Evolutionary conservation across 352 stramenopile genomes (phyloP).

Genomic region (Phytophthora multivora): DNA sequence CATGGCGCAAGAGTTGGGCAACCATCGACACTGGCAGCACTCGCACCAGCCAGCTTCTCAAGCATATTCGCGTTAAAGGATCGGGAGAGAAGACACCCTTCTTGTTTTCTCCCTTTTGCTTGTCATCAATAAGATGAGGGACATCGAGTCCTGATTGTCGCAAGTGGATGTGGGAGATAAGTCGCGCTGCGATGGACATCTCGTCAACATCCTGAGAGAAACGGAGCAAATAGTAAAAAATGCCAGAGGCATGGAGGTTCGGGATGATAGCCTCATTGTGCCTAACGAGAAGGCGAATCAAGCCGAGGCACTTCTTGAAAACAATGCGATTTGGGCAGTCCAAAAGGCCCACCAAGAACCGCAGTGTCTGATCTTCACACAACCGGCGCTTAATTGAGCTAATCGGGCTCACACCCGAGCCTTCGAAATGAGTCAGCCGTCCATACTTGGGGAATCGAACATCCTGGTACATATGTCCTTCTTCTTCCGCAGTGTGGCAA

Average conservation of each 20-base stretch:
- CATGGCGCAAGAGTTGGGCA: conserved; percentile 81
- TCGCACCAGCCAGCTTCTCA: conserved; percentile 86
- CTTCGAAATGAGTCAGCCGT: conserved; percentile 82
- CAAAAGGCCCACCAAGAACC: conserved; percentile 80
- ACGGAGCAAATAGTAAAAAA: conserved; percentile 89
- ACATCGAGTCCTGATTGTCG: conserved; percentile 74
- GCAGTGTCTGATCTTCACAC: conserved; percentile 76
- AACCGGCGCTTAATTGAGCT: conserved; percentile 79
- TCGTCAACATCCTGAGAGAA: conserved; percentile 84
- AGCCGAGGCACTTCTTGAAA: conserved; percentile 83
- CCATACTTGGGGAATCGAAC: conserved; percentile 81
- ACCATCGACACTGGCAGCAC: conserved; percentile 87
- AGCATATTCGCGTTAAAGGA: conserved; percentile 79
- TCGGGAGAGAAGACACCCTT: conserved; percentile 82
- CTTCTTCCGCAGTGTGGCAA: conserved; percentile 82
- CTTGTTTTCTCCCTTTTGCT: conserved; percentile 81
- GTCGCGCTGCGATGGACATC: conserved; percentile 76
- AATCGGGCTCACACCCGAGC: conserved; percentile 73
- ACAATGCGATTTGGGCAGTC: conserved; percentile 85
- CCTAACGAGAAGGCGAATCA: conserved; percentile 82
- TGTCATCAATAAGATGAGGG: conserved; percentile 65
- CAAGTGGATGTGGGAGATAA: conserved; percentile 86
- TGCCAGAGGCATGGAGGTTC: conserved; percentile 78
- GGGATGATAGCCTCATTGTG: conserved; percentile 88
- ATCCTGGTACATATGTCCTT: conserved; percentile 82